phyloP scores from a whole-genome alignment of 2,329 filamentous ascomycete genomes.

The Pseudodiploospora longispora region DNA sequence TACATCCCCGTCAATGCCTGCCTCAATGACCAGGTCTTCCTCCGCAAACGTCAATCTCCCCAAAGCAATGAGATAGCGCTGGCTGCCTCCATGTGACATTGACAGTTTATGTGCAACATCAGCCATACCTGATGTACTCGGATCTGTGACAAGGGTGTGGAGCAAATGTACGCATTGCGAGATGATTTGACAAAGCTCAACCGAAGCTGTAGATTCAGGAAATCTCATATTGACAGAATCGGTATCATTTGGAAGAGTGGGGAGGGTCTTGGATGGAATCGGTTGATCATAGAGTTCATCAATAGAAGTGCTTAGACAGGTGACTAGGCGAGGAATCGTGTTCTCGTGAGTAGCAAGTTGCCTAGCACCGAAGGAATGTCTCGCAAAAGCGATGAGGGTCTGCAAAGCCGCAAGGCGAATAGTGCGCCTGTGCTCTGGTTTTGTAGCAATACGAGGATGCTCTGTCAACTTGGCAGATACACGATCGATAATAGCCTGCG shows the following conservation, averaged over 20 bases:
- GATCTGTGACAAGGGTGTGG: constrained; percentile 44
- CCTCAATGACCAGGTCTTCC: constrained; percentile 70
- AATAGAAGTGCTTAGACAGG: constrained; percentile 55
- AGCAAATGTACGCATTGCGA: constrained; percentile 40
- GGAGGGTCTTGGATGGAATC: constrained; percentile 33
- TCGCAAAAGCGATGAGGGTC: constrained; percentile 52
- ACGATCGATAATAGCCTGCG: constrained; percentile 47
- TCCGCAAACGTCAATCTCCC: constrained; percentile 77
- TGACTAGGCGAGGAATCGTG: constrained; percentile 66
- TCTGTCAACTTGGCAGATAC: constrained; percentile 57
- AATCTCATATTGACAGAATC: constrained; percentile 1
- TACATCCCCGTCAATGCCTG: constrained; percentile 67
- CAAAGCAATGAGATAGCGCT: constrained; percentile 75
- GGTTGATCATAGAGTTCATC: constrained; percentile 62
- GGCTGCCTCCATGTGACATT: constrained; percentile 61
- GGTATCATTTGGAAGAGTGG: constrained; percentile 11
- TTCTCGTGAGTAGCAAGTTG: constrained; percentile 61
- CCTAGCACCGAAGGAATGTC: constrained; percentile 52
- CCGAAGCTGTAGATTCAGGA: constrained; percentile 13
- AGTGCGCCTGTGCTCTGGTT: constrained; percentile 30
- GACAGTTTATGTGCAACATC: constrained; percentile 66
- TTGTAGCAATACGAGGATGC: constrained; percentile 31
- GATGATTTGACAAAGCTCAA: constrained; percentile 37
- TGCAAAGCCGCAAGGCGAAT: constrained; percentile 41
- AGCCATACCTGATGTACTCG: constrained; percentile 33